phyloP scores from a whole-genome alignment of 805 yeast species.

The Starmerella potacharoeniae region DNA sequence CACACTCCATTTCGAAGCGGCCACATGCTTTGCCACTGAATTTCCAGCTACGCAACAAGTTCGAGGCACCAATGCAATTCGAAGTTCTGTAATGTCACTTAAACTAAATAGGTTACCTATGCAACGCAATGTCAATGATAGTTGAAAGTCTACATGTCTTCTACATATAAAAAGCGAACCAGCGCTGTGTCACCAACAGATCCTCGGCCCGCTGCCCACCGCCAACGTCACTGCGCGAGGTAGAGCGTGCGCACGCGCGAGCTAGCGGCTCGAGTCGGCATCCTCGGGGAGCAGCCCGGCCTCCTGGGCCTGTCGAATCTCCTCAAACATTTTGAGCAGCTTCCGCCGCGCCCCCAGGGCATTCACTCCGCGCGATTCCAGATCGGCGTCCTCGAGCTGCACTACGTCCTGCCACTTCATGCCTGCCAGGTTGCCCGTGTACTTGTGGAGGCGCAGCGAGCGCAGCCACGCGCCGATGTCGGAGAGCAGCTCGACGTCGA shows the following conservation, averaged over 20 bases:
- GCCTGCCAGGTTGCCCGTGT: conserved; percentile 70
- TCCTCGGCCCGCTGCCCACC: not conserved
- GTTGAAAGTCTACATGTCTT: not conserved
- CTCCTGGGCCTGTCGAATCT: conserved; percentile 51
- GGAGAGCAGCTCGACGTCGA: conserved; percentile 33
- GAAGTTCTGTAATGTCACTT: too few relatives aligned
- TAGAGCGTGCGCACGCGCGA: not conserved
- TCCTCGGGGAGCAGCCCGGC: conserved; percentile 21
- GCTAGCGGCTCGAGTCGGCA: not conserved
- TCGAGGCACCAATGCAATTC: too few relatives aligned
- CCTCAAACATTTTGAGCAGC: conserved; percentile 79
- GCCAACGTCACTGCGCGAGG: not conserved
- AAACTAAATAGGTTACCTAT: not conserved
- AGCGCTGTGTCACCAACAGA: conserved; percentile 1
- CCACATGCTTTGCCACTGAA: too few relatives aligned
- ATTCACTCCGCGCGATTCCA: conserved; percentile 72
- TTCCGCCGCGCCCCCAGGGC: conserved; percentile 96
- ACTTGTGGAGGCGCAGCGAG: conserved; percentile 80
- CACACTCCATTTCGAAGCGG: too few relatives aligned
- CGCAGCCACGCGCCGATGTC: conserved; percentile 92
- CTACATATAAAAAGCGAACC: not conserved
- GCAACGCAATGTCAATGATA: not conserved
- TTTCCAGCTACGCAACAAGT: too few relatives aligned
- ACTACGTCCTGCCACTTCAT: conserved; percentile 72
- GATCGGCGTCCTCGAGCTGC: conserved; percentile 51